These are phyloP conservation scores for Wallacemonas sp. DNA, from an alignment of 208 protist genomes.

Conservation along the genomic window DNA sequence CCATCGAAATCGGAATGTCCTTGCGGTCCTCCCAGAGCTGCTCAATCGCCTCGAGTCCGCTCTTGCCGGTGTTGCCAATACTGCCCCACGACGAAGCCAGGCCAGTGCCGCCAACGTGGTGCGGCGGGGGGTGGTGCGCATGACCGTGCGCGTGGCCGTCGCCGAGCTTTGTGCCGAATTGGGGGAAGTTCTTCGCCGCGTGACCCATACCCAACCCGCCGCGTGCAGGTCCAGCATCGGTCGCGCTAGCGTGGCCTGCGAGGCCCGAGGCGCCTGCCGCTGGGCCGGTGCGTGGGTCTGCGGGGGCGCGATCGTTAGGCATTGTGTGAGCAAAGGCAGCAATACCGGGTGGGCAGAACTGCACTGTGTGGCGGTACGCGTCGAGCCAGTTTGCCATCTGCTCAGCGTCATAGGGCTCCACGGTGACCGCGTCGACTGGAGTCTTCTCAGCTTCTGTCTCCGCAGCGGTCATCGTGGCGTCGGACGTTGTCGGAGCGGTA, in stretches of 20 bases:
- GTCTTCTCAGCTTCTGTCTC: too few species aligned
- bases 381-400: constrained; percentile 38
- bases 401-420: constrained; percentile 30
- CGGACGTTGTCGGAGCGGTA: too few species aligned
- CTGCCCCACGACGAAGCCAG: constrained; percentile 3
- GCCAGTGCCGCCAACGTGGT: constrained; percentile 5
- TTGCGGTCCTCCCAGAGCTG: constrained; percentile 70
- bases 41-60: constrained; percentile 45
- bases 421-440: not conserved
- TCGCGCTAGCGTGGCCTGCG: too few species aligned
- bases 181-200: not conserved
- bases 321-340: constrained; percentile 27
- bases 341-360: constrained; percentile 42
- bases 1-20: constrained; percentile 66
- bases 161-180: not conserved
- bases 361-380: constrained; percentile 30
- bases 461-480: too few species aligned
- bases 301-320: too few species aligned
- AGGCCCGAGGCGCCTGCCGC: too few species aligned
- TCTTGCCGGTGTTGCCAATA: constrained; percentile 11
- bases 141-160: not conserved
- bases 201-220: not conserved
- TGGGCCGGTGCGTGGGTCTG: too few species aligned
- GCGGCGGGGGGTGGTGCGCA: constrained; percentile 10
- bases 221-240: not conserved